Conservation (phyloP, 2,329 filamentous ascomycete species). For the Nigrospora sphaerica region DNA sequence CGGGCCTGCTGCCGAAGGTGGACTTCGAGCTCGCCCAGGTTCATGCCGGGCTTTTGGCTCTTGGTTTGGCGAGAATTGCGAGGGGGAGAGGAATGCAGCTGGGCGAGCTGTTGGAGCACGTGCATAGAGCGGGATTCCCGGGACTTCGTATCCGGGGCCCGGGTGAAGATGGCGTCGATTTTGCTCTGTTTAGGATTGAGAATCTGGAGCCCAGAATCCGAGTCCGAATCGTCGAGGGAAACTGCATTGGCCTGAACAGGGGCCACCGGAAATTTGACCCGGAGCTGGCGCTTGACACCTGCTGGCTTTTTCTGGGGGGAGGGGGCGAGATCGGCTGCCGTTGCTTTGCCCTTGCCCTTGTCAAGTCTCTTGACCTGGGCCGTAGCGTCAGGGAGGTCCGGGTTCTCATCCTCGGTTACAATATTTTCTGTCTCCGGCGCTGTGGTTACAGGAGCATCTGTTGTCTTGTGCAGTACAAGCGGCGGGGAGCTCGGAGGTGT, state of each 20-base stretch:
- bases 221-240: slow-evolving; percentile 28
- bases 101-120: slow-evolving; percentile 66
- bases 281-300: slow-evolving; percentile 38
- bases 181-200: slow-evolving; percentile 37
- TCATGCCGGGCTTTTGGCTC: slow-evolving; percentile 51
- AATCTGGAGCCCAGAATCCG: slow-evolving; percentile 63
- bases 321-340: slow-evolving; percentile 15
- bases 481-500: slow-evolving; percentile 70
- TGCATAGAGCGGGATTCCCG: slow-evolving; percentile 58
- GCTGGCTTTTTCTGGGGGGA: slow-evolving; percentile 17
- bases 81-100: slow-evolving; percentile 54
- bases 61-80: slow-evolving; percentile 38
- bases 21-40: slow-evolving; percentile 59
- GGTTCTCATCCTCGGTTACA: slow-evolving; percentile 16
- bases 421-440: slow-evolving; percentile 3
- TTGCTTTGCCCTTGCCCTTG: slow-evolving; percentile 56
- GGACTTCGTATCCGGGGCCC: slow-evolving; percentile 54
- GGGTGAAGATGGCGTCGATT: slow-evolving; percentile 62
- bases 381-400: slow-evolving; percentile 29
- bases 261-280: slow-evolving; percentile 38
- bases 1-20: slow-evolving; percentile 65
- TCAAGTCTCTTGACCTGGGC: slow-evolving; percentile 28
- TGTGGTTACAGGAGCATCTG: slow-evolving; percentile 3
- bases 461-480: slow-evolving; percentile 21
- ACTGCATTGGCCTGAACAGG: slow-evolving; percentile 28